Percentiles rank a stretch among this genome's conserved stretches.
Evolutionary conservation across 768 basidiomycete species (phyloP).

Genomic region (Lyophyllum semitale): DNA sequence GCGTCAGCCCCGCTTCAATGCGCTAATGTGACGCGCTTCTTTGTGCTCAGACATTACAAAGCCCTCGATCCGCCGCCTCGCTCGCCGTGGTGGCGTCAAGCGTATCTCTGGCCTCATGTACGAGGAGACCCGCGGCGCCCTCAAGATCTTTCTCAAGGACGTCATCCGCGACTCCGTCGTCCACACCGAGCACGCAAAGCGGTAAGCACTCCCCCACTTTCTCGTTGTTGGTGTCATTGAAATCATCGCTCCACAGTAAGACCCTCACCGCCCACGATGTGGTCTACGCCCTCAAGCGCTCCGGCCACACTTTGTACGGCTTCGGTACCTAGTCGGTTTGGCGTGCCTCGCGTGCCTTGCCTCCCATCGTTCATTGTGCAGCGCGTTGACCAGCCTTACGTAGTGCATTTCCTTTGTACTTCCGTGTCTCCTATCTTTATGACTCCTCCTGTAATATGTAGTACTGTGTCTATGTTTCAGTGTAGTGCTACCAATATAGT

Average conservation of each 20-base stretch:
- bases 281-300: slow-evolving; percentile 74
- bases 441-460: slow-evolving; percentile 14
- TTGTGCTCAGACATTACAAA: slow-evolving; percentile 71
- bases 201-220: slow-evolving; percentile 23
- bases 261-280: slow-evolving; percentile 87
- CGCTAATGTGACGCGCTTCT: not conserved
- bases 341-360: not conserved
- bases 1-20: not conserved
- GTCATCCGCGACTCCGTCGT: slow-evolving; percentile 92
- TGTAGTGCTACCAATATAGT: slow-evolving; percentile 25
- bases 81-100: slow-evolving; percentile 91
- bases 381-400: not conserved
- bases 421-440: slow-evolving; percentile 20
- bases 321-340: slow-evolving; percentile 58
- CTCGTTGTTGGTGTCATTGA: not conserved
- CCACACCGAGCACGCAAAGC: slow-evolving; percentile 92
- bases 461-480: slow-evolving; percentile 17
- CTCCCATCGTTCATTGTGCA: not conserved
- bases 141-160: slow-evolving; percentile 87
- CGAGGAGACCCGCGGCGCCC: slow-evolving; percentile 89
- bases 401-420: slow-evolving; percentile 7
- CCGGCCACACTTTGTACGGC: slow-evolving; percentile 77
- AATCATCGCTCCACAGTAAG: slow-evolving; percentile 32
- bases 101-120: slow-evolving; percentile 87
- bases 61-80: slow-evolving; percentile 84